Evolutionary conservation across 768 basidiomycete genomes (phyloP).

Genomic region (Mycena epipterygia): DNA sequence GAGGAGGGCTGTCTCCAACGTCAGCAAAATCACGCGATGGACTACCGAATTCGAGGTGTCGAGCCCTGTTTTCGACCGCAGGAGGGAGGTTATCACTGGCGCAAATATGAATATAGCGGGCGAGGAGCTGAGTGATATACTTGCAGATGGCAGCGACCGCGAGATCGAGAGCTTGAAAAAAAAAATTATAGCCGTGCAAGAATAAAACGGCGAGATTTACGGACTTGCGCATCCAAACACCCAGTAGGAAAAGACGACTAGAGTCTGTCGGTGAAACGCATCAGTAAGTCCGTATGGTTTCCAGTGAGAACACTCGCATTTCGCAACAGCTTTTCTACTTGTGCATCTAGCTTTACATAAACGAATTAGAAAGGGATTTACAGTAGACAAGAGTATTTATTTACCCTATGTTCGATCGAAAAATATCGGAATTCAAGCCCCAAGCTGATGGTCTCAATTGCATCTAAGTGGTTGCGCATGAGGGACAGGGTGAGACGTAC

Average conservation of each 20-base stretch:
- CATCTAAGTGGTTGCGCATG: background rate
- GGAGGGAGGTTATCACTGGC: conserved; percentile 29
- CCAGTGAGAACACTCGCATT: conserved; percentile 36
- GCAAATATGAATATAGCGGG: background rate
- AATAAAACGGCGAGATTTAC: background rate
- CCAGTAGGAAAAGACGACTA: conserved; percentile 61
- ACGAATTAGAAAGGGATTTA: background rate
- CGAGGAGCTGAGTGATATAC: background rate
- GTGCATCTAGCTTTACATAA: conserved; percentile 1
- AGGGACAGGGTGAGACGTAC: conserved; percentile 37
- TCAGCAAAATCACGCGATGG: conserved; percentile 46
- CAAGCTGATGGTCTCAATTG: conserved; percentile 13
- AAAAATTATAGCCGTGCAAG: background rate
- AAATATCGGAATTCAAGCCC: conserved; percentile 29
- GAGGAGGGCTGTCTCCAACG: conserved; percentile 49
- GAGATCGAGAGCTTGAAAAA: conserved; percentile 53
- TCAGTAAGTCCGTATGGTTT: background rate
- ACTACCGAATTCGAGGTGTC: conserved; percentile 50
- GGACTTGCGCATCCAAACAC: conserved; percentile 58
- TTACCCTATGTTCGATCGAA: conserved; percentile 8
- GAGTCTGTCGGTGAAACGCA: conserved; percentile 44
- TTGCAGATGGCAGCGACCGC: conserved; percentile 39
- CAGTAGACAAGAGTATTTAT: background rate
- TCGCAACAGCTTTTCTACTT: conserved; percentile 42
- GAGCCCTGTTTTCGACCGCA: conserved; percentile 47